Evolutionary conservation across 23 red algal species (phyloP), one percentile per base, ranked within the genome.

Genomic region (Gracilaria vermiculophylla): DNA sequence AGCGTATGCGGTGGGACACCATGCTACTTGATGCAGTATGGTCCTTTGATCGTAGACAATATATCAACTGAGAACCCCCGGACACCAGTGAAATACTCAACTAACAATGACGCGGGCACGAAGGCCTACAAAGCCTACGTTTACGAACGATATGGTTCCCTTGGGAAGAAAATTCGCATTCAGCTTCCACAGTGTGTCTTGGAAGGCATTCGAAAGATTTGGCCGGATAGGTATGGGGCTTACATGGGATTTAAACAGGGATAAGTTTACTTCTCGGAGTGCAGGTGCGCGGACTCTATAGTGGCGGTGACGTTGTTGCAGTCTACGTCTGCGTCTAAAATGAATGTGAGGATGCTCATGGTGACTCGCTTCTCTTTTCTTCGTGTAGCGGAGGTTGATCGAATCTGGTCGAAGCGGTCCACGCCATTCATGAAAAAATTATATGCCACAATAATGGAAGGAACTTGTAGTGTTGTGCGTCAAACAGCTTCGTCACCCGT

Each of bases 401-500:
- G 60, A 11, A 12, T 8, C 17, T 66, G 60, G 33, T 66, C 60
- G 19, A 66, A 66, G 60, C 60, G 60, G 33, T 66, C 60, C 28
- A 66, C 69, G 8, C 10, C 69, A 33, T 74, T 74, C 69, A 74
- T 74, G 23, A 74, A 74, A 11, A 74, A 8, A 21, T 74, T 74
- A 21, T 74, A 74, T 13, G 69, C 69, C 19, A 74, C 69, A 74
- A 74, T 74, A 8, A 74, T 74, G 8, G 69, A 39, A 6, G 69
- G 69, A n/a, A 48, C 36, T 31, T 74, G 69, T 13, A 74, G 42
- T 5, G 8, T 48, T 74, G 36, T 74, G 8, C 69, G 69, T 5
- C 7, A 8, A 6, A 74, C 9, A 36, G 36, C 17, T 36, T 74
- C 69, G 9, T 74, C 28, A 7, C 28, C 28, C 32, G 28, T 74